Base-by-base conservation (phyloP, 2,329 filamentous ascomycete genomes). In the Fusarium algeriense region DNA sequence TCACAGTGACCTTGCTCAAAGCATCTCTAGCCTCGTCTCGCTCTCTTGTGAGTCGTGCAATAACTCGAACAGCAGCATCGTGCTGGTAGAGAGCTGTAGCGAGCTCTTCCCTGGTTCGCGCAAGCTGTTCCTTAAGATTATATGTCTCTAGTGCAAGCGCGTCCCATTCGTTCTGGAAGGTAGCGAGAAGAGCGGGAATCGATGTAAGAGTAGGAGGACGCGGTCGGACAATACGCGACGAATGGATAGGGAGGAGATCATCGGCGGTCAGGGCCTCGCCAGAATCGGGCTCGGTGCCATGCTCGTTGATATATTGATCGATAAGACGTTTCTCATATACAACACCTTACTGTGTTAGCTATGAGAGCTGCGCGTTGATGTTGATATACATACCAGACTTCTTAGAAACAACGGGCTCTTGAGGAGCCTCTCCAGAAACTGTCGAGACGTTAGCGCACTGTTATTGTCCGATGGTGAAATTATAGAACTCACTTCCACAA, bases 91-190 rank as follows among this genome's bases (percentile, higher is more conserved):
- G 87, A 1, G 96, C 93, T 3, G 94, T 96, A 61, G 94, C 94
- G 61, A 99, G 89, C 84, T 99, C 96, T 83, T 98, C 95, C 73
- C 95, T 88, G 44, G 95, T 97, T 80, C 97, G 93, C 55, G 92
- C 88, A 69, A 99, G 86, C 79, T 97, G 94, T 81, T 98, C 93
- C 83, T 93, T 92, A 66, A 98, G 85, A 74, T 93, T 96, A 81
- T 94, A 98, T 54, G 94, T 93, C 83, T 99, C 96, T 38, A 98
- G 86, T 15, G 95, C 93, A 46, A 98, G 85, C 12, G 95, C 92
- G 80, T 99, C 96, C 96, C 96, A 99, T 86, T 99, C 96, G 81
- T 97, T 97, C 81, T 99, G 96, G 81, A 99, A 98, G 41, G 95
- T 92, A 53, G 93, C 92, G 60, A 99, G 92, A 60, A 99, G 89